phyloP scores from a whole-genome alignment of 805 yeast species.

The Ogataea corticis region DNA sequence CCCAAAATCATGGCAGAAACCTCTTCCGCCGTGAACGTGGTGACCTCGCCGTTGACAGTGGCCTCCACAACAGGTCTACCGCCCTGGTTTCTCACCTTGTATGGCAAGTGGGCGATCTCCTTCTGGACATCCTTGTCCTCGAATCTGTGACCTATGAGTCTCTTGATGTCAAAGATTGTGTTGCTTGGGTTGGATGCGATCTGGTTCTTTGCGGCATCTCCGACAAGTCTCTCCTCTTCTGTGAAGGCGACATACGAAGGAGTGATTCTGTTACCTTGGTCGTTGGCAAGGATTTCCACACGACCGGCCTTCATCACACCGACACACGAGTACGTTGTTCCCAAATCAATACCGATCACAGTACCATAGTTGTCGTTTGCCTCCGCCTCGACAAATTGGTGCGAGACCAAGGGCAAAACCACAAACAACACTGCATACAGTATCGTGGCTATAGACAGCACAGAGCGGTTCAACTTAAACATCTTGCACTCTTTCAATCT shows the following conservation, averaged over 20 bases:
- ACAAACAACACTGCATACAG: constrained; percentile 32
- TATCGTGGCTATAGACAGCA: constrained; percentile 27
- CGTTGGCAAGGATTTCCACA: constrained; percentile 94
- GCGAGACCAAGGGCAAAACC: constrained; percentile 30
- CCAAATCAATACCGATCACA: constrained; percentile 91
- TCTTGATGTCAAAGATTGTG: constrained; percentile 94
- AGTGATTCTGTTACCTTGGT: constrained; percentile 98
- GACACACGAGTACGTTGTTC: constrained; percentile 97
- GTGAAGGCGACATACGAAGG: constrained; percentile 97
- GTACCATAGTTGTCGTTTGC: constrained; percentile 36
- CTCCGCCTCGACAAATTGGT: constrained; percentile 27
- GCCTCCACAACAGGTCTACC: constrained; percentile 90
- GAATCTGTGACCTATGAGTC: constrained; percentile 86
- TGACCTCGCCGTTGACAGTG: constrained; percentile 84
- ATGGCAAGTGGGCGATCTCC: constrained; percentile 89
- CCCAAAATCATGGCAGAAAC: constrained; percentile 88
- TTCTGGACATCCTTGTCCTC: constrained; percentile 74
- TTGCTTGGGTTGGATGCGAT: constrained; percentile 94
- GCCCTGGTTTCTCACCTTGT: constrained; percentile 69
- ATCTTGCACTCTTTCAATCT: constrained; percentile 9
- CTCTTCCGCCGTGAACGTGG: constrained; percentile 90
- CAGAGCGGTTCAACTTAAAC: constrained; percentile 30
- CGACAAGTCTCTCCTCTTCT: constrained; percentile 91
- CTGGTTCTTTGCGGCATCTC: constrained; percentile 98
- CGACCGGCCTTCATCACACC: constrained; percentile 61